Conservation (phyloP, 2,329 filamentous ascomycete species). For the Colletotrichum gloeosporioides region DNA sequence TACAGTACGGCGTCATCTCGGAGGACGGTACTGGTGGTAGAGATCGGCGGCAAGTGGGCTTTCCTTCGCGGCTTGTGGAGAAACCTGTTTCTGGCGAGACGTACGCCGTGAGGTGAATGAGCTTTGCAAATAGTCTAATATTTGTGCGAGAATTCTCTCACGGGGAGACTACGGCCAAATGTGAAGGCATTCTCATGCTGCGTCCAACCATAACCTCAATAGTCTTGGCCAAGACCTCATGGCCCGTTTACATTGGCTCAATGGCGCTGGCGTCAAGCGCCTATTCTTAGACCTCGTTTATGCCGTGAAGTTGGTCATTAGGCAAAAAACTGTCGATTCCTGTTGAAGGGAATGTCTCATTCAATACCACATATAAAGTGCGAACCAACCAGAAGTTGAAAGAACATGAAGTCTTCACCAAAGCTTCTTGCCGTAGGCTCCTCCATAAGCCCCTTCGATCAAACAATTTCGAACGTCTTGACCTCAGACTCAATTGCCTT, state of each 20-base stretch:
- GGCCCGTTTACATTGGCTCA: no score
- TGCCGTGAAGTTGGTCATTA: slow-evolving; percentile 15
- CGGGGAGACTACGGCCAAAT: rapidly evolving
- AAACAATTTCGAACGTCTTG: no score
- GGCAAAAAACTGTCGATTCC: slow-evolving; percentile 29
- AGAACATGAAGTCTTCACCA: no score
- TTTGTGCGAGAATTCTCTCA: neutral
- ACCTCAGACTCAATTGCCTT: no score
- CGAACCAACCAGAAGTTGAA: no score
- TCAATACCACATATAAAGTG: no score
- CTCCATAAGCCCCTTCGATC: no score
- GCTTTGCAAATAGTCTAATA: rapidly evolving
- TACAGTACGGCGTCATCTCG: neutral
- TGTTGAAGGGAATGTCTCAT: slow-evolving; percentile 24
- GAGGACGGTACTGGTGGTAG: neutral
- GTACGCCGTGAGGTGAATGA: neutral
- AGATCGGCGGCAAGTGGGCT: neutral
- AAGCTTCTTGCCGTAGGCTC: no score
- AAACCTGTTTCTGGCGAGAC: neutral
- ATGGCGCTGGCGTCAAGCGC: neutral
- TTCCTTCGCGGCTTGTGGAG: neutral
- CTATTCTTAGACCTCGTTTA: neutral
- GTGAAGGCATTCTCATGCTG: neutral
- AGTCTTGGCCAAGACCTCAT: slow-evolving; percentile 6
- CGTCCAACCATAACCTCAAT: slow-evolving; percentile 22